Base-by-base conservation (phyloP, 345 rosid genomes). In the Camelina sativa region DNA sequence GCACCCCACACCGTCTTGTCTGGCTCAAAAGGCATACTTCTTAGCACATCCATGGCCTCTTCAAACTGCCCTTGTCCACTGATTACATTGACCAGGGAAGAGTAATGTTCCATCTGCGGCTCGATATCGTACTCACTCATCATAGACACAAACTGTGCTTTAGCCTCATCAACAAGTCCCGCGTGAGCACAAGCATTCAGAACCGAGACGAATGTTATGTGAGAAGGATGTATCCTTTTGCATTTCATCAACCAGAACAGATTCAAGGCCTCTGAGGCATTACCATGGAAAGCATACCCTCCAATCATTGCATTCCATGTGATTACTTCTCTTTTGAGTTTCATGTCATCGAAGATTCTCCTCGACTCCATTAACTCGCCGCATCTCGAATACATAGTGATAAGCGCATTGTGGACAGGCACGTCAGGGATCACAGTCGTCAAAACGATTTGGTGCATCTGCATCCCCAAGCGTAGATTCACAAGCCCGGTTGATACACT, bases 261-360 rank as follows among this genome's bases (percentile, higher is more conserved):
- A 57, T 81, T 65, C 20, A 89, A 77, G 74, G 94, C 91, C 76
- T 86, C 88, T 2, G 66, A 44, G 28, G 86, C 84, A 60, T 82
- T 77, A 58, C 93, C 93, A 69, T 91, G 91, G 57, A 87, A 85
- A 47, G 97, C 87, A 54, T 84, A 91, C 28, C 92, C 97, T 74
- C 97, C 89, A 30, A 91, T 91, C 88, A 89, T 91, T 17, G 94
- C 94, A 76, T 91, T 91, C 94, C 97, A 91, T 35, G 94, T 76
- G 74, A 89, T 78, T 8, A 91, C 92, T 76, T 86, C 86, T 75
- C 79, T 91, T 65, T 54, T 61, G 7, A 38, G 34, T 72, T 80
- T 82, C 77, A 81, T 78, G 57, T 80, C 85, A 28, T 86, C 74
- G 10, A 91, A 89, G 70, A 87, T 65, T 37, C 44, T 64, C 52